A percentile compares a stretch with the other conserved stretches of the same genome.
Evolutionary conservation across 768 basidiomycete species (phyloP).

Genomic region (Pilatotrama ljubarskyi): DNA sequence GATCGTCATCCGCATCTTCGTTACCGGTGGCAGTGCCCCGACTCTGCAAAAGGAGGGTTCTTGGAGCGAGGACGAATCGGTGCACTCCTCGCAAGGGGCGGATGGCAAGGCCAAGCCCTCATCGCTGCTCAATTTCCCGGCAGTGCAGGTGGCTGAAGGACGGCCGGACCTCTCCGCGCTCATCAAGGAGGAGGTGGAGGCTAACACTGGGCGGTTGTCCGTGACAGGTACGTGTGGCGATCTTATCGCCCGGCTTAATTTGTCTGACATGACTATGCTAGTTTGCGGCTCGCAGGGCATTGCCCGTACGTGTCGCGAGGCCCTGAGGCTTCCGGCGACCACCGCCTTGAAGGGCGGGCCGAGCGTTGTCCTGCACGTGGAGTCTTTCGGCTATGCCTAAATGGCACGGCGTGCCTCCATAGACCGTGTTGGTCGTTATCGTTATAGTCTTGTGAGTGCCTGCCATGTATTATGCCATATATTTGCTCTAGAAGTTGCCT

Average conservation of each 20-base stretch:
- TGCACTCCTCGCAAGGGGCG: constrained; percentile 6
- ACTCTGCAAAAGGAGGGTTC: constrained; percentile 19
- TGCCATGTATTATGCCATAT: too few relatives aligned
- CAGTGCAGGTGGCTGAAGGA: constrained; percentile 35
- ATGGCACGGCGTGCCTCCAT: neutral
- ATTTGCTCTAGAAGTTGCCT: too few relatives aligned
- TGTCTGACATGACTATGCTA: constrained; percentile 21
- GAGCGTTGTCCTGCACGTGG: constrained; percentile 46
- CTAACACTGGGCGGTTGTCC: constrained; percentile 41
- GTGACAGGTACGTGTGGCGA: constrained; percentile 47
- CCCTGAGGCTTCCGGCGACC: constrained; percentile 40
- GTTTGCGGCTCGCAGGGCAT: constrained; percentile 52
- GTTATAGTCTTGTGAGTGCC: too few relatives aligned
- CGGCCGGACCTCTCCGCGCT: constrained; percentile 44
- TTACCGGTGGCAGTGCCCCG: constrained; percentile 32
- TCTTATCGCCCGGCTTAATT: too few relatives aligned
- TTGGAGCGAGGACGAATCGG: constrained; percentile 26
- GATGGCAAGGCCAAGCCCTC: constrained; percentile 17
- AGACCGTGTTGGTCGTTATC: too few relatives aligned
- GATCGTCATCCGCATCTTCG: constrained; percentile 42
- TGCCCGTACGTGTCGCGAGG: constrained; percentile 38
- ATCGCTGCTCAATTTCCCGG: constrained; percentile 27
- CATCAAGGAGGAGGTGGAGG: constrained; percentile 38
- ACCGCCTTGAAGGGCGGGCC: constrained; percentile 45
- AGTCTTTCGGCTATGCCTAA: constrained; percentile 41